Evolutionary conservation across 2,329 filamentous ascomycete species (phyloP).

Genomic region (Mariannaea elegans): DNA sequence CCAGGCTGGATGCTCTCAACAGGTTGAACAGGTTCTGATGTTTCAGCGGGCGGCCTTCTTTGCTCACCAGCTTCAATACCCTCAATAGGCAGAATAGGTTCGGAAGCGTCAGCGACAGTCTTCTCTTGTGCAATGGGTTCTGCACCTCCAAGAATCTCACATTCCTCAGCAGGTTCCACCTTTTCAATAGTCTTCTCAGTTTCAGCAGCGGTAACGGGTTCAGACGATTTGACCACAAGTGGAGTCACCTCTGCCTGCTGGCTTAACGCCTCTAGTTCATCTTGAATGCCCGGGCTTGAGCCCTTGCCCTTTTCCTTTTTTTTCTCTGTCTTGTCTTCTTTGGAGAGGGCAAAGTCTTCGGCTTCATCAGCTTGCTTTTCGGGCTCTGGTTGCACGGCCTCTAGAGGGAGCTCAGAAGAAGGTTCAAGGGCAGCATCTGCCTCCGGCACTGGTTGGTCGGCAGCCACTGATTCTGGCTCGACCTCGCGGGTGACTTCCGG

Average conservation of each 20-base stretch:
- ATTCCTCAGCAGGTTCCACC: not conserved
- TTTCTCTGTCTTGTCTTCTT: constrained; percentile 44
- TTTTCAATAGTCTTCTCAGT: not conserved
- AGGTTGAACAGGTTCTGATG: not conserved
- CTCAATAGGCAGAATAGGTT: not conserved
- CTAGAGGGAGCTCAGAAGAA: not conserved
- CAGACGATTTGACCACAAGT: not conserved
- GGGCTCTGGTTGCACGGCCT: constrained; percentile 5
- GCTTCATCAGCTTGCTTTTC: constrained; percentile 15
- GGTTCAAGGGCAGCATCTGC: not conserved
- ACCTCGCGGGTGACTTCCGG: not conserved
- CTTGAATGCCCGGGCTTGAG: not conserved
- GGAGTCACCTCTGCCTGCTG: constrained; percentile 11
- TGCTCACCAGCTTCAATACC: not conserved
- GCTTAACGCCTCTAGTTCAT: constrained; percentile 17
- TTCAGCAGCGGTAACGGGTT: not conserved
- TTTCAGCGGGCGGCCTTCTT: not conserved
- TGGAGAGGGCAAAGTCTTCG: constrained; percentile 22
- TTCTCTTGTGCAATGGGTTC: not conserved
- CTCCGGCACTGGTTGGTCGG: not conserved
- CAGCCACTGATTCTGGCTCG: not conserved
- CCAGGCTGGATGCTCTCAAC: not conserved
- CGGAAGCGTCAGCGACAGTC: not conserved
- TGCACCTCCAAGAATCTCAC: not conserved
- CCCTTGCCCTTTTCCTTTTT: constrained; percentile 26